phyloP scores from a whole-genome alignment of 768 basidiomycete species.

The Hydnomerulius pinastri region DNA sequence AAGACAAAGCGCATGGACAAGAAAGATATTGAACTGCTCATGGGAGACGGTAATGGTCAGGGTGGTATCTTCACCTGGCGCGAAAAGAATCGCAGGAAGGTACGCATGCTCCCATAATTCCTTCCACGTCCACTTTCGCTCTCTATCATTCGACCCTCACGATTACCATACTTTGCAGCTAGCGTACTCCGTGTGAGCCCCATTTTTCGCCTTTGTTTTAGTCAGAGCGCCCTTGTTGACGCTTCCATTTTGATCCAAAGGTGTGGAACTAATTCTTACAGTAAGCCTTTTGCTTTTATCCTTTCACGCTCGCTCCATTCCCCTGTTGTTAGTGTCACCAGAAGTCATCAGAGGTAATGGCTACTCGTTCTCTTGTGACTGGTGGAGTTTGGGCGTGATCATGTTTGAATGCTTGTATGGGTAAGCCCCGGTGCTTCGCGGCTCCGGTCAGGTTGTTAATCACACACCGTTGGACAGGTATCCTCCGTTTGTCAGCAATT shows the following conservation, averaged over 20 bases:
- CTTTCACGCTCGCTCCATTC: conserved; percentile 27
- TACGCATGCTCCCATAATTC: conserved; percentile 41
- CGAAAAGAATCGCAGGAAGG: conserved; percentile 90
- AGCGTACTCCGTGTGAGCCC: conserved; percentile 83
- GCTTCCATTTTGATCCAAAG: conserved; percentile 45
- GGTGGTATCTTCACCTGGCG: conserved; percentile 93
- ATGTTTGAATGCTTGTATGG: conserved; percentile 95
- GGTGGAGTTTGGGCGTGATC: conserved; percentile 98
- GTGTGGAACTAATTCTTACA: conserved; percentile 86
- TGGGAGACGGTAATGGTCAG: conserved; percentile 81
- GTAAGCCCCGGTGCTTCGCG: conserved; percentile 46
- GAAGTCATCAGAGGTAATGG: conserved; percentile 91
- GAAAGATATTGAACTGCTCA: conserved; percentile 79
- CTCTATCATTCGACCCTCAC: conserved; percentile 24
- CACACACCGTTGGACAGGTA: conserved; percentile 51
- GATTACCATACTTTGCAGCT: conserved; percentile 48
- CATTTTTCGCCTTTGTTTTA: conserved; percentile 18
- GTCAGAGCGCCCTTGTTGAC: conserved; percentile 16
- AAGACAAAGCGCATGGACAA: conserved; percentile 80
- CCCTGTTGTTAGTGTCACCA: conserved; percentile 67
- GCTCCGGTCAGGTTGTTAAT: conserved; percentile 28
- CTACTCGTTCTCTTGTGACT: conserved; percentile 93
- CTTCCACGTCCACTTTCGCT: conserved; percentile 30
- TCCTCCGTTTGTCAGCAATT: conserved; percentile 95
- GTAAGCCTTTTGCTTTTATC: conserved; percentile 47